These are phyloP conservation scores for Colletotrichum abscissum DNA, from an alignment of 2,329 filamentous ascomycete species.

Conservation along the genomic window DNA sequence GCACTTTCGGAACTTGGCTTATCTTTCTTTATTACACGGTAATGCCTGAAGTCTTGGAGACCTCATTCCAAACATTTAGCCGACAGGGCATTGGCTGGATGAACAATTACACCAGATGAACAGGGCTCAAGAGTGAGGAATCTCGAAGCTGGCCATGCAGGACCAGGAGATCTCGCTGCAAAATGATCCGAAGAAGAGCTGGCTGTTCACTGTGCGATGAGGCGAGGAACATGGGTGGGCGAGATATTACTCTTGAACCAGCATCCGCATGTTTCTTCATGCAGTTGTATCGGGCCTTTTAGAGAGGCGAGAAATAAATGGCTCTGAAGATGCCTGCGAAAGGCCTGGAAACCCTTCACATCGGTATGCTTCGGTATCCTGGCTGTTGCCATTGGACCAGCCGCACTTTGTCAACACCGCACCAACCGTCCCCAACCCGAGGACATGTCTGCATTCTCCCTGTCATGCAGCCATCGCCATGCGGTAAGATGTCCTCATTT, in stretches of 20 bases:
- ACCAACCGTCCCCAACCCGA: not conserved
- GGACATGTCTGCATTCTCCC: not conserved
- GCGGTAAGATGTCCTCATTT: not conserved
- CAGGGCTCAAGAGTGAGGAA: no score
- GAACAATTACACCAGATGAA: no score
- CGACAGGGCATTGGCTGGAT: no score
- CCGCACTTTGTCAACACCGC: not conserved
- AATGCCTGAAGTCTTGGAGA: no score
- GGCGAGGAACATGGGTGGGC: not conserved
- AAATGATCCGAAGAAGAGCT: not conserved
- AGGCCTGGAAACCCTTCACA: accelerated
- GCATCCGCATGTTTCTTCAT: not conserved
- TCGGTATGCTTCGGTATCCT: not conserved
- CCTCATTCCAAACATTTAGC: no score
- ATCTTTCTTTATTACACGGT: no score
- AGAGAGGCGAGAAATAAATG: not conserved
- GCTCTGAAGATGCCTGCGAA: not conserved
- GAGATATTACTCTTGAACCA: accelerated
- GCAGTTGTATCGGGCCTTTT: not conserved
- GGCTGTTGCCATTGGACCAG: not conserved
- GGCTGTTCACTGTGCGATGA: accelerated
- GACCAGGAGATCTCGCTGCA: not conserved
- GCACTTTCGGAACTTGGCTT: no score
- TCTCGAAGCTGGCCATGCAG: no score
- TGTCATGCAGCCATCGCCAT: not conserved